Conservation (phyloP, 2,329 filamentous ascomycete genomes). For the Colletotrichum shisoi region DNA sequence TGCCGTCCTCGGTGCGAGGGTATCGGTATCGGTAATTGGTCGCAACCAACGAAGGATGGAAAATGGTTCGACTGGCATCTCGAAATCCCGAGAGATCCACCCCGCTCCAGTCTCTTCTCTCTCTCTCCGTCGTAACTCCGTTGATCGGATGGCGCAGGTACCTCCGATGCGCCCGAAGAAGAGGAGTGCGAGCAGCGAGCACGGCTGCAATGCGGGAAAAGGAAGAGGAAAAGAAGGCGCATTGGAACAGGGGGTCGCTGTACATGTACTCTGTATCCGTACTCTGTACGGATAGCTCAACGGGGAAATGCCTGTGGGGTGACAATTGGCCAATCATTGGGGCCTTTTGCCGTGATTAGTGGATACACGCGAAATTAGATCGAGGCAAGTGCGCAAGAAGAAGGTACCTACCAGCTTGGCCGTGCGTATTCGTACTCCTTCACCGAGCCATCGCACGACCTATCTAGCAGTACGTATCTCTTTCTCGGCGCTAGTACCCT, state of each 20-base stretch:
- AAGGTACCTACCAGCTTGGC: neutral
- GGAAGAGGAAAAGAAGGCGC: conserved; percentile 2
- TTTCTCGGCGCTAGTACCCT: neutral
- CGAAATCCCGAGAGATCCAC: conserved; percentile 5
- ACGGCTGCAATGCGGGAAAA: too few relatives aligned
- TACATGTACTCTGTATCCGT: too few relatives aligned
- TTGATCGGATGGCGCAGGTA: conserved; percentile 3
- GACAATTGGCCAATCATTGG: neutral
- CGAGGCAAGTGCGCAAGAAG: neutral
- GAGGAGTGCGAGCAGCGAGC: neutral
- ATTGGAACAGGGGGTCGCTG: conserved; percentile 9
- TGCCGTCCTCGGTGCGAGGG: neutral
- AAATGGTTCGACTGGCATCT: conserved; percentile 20
- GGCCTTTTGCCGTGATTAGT: neutral
- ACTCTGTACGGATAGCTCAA: too few relatives aligned
- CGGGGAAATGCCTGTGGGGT: neutral
- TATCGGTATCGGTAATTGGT: neutral
- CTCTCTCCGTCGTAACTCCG: neutral
- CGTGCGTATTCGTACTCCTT: neutral
- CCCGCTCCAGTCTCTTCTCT: neutral
- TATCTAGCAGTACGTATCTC: neutral
- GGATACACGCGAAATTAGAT: neutral
- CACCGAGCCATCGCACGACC: neutral
- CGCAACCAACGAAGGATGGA: neutral
- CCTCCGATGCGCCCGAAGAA: conserved; percentile 6